These are phyloP conservation scores for Nannizzia gypsea DNA, from an alignment of 2,329 filamentous ascomycete genomes.

Conservation along the genomic window DNA sequence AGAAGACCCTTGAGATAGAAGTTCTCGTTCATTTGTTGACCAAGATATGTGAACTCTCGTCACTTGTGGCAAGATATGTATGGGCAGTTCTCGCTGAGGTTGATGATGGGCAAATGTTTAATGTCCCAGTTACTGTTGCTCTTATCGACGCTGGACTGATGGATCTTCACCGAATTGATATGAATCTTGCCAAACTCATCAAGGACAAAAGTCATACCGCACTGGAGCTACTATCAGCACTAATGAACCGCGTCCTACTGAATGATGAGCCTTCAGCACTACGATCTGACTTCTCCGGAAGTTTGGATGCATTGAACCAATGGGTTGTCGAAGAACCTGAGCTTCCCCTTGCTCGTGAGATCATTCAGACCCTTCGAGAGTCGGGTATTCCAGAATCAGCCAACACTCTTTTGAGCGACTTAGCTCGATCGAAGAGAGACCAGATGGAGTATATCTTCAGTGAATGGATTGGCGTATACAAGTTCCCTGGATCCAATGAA, in stretches of 20 bases:
- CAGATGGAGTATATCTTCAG: conserved; percentile 93
- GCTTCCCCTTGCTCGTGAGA: conserved; percentile 53
- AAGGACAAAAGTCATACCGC: conserved; percentile 58
- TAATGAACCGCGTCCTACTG: conserved; percentile 68
- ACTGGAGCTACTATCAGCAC: conserved; percentile 64
- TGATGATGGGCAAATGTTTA: conserved; percentile 51
- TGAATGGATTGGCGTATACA: conserved; percentile 79
- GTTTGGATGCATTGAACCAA: conserved; percentile 65
- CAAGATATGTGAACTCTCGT: conserved; percentile 51
- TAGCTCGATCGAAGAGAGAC: conserved; percentile 53
- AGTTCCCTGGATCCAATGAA: conserved; percentile 63
- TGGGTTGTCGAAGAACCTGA: conserved; percentile 68
- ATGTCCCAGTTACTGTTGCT: conserved; percentile 48
- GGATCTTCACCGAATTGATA: conserved; percentile 54
- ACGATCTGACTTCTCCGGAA: conserved; percentile 74
- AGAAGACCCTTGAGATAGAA: conserved; percentile 49
- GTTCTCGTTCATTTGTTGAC: conserved; percentile 50
- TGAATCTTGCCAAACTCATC: conserved; percentile 61
- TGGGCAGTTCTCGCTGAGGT: conserved; percentile 39
- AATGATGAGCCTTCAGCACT: conserved; percentile 66
- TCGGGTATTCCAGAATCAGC: conserved; percentile 45
- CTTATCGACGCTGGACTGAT: conserved; percentile 49
- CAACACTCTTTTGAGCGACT: conserved; percentile 44
- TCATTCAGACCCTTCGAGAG: conserved; percentile 54
- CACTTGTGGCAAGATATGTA: conserved; percentile 42